Percentiles rank a stretch among this genome's conserved stretches.
Evolutionary conservation across 345 rosid genomes (phyloP).

Genomic region (Eucalyptus tenuipes): DNA sequence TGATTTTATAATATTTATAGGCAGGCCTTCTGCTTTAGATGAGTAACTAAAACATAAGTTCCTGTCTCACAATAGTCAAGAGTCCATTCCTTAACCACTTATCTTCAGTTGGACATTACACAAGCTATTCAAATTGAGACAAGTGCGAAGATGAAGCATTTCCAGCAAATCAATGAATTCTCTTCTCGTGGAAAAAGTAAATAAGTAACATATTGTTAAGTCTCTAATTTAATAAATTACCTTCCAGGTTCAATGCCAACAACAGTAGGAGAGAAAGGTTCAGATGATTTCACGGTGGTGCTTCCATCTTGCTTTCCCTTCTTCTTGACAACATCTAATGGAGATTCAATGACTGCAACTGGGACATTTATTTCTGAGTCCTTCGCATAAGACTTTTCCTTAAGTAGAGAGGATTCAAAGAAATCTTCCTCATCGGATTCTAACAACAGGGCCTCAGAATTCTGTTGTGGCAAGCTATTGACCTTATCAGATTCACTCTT

Average conservation of each 20-base stretch:
- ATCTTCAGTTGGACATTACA: neutral
- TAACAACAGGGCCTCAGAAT: neutral
- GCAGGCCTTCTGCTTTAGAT: neutral
- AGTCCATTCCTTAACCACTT: neutral
- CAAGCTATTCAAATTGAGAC: neutral
- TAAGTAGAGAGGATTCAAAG: neutral
- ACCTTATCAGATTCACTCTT: neutral
- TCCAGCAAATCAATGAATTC: neutral
- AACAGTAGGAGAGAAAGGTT: neutral
- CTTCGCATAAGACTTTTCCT: neutral
- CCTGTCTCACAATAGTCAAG: neutral
- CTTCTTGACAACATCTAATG: neutral
- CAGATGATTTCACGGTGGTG: neutral
- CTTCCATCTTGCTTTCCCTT: neutral
- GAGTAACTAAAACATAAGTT: neutral
- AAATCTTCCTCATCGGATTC: neutral
- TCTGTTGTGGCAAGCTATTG: neutral
- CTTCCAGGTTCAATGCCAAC: neutral
- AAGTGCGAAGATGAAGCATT: neutral
- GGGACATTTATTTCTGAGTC: neutral
- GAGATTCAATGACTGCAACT: neutral
- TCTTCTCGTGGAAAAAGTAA: neutral
- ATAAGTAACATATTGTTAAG: neutral
- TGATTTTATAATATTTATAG: neutral
- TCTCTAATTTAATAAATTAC: neutral